These are phyloP conservation scores for Aquilaria sinensis DNA, from an alignment of 345 rosid genomes.

Conservation along the genomic window DNA sequence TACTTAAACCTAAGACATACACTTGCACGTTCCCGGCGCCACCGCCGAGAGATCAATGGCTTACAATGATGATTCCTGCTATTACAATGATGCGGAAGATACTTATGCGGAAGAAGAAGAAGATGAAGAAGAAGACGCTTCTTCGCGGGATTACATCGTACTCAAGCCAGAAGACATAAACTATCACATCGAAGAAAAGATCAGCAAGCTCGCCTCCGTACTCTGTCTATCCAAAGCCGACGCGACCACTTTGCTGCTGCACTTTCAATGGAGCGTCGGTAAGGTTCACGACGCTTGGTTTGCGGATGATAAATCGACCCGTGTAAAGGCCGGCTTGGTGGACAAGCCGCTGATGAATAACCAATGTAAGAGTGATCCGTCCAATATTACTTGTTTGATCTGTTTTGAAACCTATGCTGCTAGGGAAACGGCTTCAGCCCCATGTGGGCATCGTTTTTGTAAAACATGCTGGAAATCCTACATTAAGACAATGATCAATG, in stretches of 20 bases:
- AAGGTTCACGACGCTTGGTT: slow-evolving; percentile 4
- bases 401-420: slow-evolving; percentile 17
- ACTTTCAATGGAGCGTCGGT: not conserved
- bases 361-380: not conserved
- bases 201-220: not conserved
- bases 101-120: too few relatives aligned
- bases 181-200: not conserved
- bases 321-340: slow-evolving; percentile 13
- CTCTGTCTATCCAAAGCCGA: not conserved
- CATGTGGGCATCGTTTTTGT: slow-evolving; percentile 32
- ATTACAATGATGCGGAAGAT: too few relatives aligned
- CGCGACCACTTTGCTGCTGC: slow-evolving; percentile 1
- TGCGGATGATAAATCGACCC: not conserved
- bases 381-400: slow-evolving; percentile 14
- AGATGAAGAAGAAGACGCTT: not conserved
- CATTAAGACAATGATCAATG: slow-evolving; percentile 18
- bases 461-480: slow-evolving; percentile 24
- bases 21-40: too few relatives aligned
- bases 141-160: not conserved
- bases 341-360: not conserved
- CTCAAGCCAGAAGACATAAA: not conserved
- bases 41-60: too few relatives aligned
- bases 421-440: slow-evolving; percentile 4
- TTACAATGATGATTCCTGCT: too few relatives aligned
- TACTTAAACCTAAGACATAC: too few relatives aligned